Evolutionary conservation across 306 rosid genomes (phyloP).

Genomic region (Dalbergia cochinchinensis): DNA sequence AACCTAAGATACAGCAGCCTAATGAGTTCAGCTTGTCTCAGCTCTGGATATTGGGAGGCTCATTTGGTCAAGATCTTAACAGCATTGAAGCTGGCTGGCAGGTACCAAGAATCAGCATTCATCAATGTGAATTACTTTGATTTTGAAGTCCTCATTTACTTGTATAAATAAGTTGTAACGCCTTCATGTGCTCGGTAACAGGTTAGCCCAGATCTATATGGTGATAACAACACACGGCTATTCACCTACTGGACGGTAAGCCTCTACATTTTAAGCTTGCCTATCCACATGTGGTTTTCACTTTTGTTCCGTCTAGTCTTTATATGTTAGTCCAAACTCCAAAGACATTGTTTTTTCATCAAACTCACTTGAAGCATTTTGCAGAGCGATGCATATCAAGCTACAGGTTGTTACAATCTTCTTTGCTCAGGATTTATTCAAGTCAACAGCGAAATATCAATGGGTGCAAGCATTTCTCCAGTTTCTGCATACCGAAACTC

Average conservation of each 20-base stretch:
- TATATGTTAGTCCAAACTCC: background rate
- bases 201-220: slow-evolving; percentile 97
- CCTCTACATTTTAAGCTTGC: background rate
- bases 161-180: slow-evolving; percentile 5
- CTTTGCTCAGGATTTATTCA: slow-evolving; percentile 99
- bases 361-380: slow-evolving; percentile 11
- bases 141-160: slow-evolving; percentile 2
- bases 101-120: slow-evolving; percentile 52
- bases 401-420: slow-evolving; percentile 99
- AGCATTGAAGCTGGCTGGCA: slow-evolving; percentile 99
- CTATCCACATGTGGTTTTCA: background rate
- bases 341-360: background rate
- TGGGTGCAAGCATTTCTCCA: slow-evolving; percentile 98
- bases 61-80: slow-evolving; percentile 97
- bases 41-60: slow-evolving; percentile 95
- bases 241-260: slow-evolving; percentile 99
- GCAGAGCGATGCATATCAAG: slow-evolving; percentile 99
- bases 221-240: slow-evolving; percentile 94
- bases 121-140: background rate
- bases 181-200: slow-evolving; percentile 47
- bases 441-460: slow-evolving; percentile 83
- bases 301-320: background rate
- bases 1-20: slow-evolving; percentile 90
- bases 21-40: slow-evolving; percentile 99
- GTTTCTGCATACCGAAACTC: slow-evolving; percentile 70